phyloP scores from a whole-genome alignment of 257 asterid genomes.

The Penstemon newberryi region DNA sequence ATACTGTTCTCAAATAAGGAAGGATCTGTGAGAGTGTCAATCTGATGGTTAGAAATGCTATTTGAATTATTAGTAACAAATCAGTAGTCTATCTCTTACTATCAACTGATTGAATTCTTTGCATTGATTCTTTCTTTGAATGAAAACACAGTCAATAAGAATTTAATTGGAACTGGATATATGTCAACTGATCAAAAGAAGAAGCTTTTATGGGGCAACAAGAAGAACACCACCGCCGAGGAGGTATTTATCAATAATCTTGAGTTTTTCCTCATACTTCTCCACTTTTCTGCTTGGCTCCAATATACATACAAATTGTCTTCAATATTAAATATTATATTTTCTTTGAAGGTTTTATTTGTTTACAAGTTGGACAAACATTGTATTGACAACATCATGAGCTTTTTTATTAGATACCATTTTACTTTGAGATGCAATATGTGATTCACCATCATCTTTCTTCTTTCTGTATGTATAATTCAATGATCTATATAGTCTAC shows the following conservation, averaged over 20 bases:
- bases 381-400: not conserved
- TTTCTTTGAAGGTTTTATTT: not conserved
- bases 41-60: not conserved
- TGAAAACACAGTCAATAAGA: conserved; percentile 66
- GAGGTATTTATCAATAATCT: conserved; percentile 59
- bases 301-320: not conserved
- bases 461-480: conserved; percentile 42
- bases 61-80: not conserved
- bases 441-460: conserved; percentile 44
- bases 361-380: not conserved
- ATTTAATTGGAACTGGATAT: conserved; percentile 85
- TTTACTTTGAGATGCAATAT: conserved; percentile 23
- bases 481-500: conserved; percentile 54
- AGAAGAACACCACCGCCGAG: conserved; percentile 67
- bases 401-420: not conserved
- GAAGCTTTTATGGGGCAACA: conserved; percentile 97
- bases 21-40: not conserved
- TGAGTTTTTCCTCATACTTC: not conserved
- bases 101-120: conserved; percentile 25
- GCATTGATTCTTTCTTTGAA: conserved; percentile 24
- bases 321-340: not conserved
- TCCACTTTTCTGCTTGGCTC: not conserved
- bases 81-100: not conserved
- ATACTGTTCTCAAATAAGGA: not conserved
- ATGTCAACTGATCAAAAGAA: conserved; percentile 98